Evolutionary conservation across 306 rosid species (phyloP).

Genomic region (Begonia fuchsioides): DNA sequence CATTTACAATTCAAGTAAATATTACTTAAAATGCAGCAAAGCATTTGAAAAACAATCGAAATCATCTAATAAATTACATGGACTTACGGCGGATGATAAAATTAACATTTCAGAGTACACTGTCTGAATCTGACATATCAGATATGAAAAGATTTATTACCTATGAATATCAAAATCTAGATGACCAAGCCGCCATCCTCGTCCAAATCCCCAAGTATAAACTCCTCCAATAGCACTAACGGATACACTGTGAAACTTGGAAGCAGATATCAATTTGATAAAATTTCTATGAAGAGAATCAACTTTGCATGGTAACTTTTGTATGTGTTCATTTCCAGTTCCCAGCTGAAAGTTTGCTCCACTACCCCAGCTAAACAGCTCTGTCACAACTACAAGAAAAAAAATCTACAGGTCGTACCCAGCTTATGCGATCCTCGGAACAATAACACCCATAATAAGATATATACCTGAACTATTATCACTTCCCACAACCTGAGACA

Average conservation of each 20-base stretch:
- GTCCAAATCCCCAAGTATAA: constrained; percentile 99
- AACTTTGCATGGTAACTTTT: constrained; percentile 82
- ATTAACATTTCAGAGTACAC: no score
- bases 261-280: constrained; percentile 63
- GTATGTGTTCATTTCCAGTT: constrained; percentile 88
- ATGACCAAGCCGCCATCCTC: constrained; percentile 96
- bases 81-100: no score
- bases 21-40: no score
- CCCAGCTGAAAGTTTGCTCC: constrained; percentile 96
- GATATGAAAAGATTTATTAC: constrained; percentile 14
- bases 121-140: no score
- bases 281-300: constrained; percentile 65
- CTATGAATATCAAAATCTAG: constrained; percentile 98
- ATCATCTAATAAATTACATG: no score
- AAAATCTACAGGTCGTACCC: background rate
- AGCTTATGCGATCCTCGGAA: background rate
- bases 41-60: no score
- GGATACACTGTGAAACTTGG: constrained; percentile 90
- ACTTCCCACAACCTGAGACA: constrained; percentile 42
- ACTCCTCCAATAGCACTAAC: constrained; percentile 62
- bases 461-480: constrained; percentile 45
- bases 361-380: constrained; percentile 94
- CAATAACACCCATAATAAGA: constrained; percentile 3
- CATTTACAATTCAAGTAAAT: no score
- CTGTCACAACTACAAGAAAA: constrained; percentile 41